These are phyloP conservation scores for Backusella psychrophila DNA, from an alignment of 192 early-diverging fungal genomes.

Conservation along the genomic window DNA sequence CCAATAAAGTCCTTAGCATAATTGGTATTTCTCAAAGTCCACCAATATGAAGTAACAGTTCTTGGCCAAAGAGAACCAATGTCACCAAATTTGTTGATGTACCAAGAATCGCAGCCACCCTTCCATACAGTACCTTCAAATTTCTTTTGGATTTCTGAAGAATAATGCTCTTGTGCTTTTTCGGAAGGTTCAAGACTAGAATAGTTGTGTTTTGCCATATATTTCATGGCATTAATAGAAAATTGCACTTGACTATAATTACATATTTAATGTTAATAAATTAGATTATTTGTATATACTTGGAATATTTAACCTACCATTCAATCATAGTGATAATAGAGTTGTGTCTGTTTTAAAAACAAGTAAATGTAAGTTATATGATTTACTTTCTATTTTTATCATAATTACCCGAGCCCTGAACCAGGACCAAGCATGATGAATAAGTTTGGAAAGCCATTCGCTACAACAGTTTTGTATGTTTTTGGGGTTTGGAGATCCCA, in stretches of 20 bases:
- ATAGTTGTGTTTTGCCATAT: slow-evolving; percentile 40
- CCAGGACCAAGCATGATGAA: slow-evolving; percentile 51
- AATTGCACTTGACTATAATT: slow-evolving; percentile 40
- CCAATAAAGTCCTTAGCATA: background rate
- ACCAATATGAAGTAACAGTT: slow-evolving; percentile 25
- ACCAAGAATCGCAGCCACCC: slow-evolving; percentile 48
- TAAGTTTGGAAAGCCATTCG: slow-evolving; percentile 46
- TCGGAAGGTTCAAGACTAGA: slow-evolving; percentile 32
- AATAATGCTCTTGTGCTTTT: slow-evolving; percentile 35
- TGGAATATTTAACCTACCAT: slow-evolving; percentile 6
- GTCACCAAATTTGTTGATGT: slow-evolving; percentile 41
- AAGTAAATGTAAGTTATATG: no score
- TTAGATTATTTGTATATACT: background rate
- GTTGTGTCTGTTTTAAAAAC: slow-evolving; percentile 26
- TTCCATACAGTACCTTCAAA: slow-evolving; percentile 48
- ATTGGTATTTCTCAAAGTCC: background rate
- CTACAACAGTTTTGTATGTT: slow-evolving; percentile 41
- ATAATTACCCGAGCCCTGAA: slow-evolving; percentile 36
- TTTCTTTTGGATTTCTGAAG: slow-evolving; percentile 29
- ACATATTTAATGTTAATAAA: background rate
- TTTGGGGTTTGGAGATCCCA: slow-evolving; percentile 30
- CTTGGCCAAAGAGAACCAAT: slow-evolving; percentile 28
- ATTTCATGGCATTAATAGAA: slow-evolving; percentile 38
- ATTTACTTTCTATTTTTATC: no score
- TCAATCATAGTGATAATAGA: slow-evolving; percentile 56